Base-by-base conservation (phyloP, 1,139 yeast species). In the Hansenula sp. region DNA sequence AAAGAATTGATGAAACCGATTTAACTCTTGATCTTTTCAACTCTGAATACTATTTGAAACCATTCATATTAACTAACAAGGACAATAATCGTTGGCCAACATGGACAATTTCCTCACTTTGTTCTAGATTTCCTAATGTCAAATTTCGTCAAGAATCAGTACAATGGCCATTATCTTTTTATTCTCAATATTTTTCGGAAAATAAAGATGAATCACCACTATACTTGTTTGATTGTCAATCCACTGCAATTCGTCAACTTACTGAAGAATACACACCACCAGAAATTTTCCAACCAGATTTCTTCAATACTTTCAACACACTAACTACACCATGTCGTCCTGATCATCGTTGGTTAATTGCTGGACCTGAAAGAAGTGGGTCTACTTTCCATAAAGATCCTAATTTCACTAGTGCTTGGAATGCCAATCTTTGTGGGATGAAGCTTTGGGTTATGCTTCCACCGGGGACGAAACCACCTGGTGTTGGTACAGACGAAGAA, bases 361-460 rank as follows among this genome's bases (percentile, higher is more conserved):
- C 85, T 14, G 97, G 97, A 0, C 88, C 95, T 1, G 68, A 66
- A 21, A 62, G 95, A 38, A 79, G 89, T 16, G 97, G 96, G 0
- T 85, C 95, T 1, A 84, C 95, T 0, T 89, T 88, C 61, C 97
- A 89, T 60, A 88, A 89, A 53, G 97, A 89, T 56, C 97, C 97
- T 4, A 89, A 89, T 57, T 78, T 79, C 36, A 89, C 96, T 0
- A 79, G 85, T 40, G 96, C 96, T 0, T 89, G 96, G 96, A 89
- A 89, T 60, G 76, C 88, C 0, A 80, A 83, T 3, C 60, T 89
- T 1, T 66, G 75, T 1, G 96, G 96, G 0, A 68, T 76, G 42
- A 89, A 89, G 59, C 68, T 88, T 39, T 89, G 97, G 97, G 67
- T 88, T 18, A 86, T 89, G 95, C 67, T 86, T 20, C 96, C 95